Evolutionary conservation across 257 asterid genomes (phyloP).

Genomic region (Capsicum rhomboideum): DNA sequence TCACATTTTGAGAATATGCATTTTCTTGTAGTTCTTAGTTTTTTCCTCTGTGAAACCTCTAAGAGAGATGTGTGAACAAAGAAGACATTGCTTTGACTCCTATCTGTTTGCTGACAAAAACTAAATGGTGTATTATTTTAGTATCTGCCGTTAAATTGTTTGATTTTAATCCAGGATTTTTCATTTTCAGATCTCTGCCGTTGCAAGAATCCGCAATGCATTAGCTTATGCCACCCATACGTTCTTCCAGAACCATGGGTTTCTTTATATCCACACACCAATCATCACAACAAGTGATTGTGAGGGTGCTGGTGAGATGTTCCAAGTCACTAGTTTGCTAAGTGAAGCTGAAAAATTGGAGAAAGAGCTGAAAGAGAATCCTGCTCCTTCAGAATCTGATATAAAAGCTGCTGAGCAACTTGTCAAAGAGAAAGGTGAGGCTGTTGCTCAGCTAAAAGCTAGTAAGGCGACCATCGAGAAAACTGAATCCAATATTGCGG

Average conservation of each 20-base stretch:
- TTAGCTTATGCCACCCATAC: conserved; percentile 93
- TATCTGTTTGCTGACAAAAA: background rate
- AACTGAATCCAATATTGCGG: background rate
- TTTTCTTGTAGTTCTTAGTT: background rate
- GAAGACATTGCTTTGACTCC: background rate
- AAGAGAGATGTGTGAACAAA: background rate
- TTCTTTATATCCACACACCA: conserved; percentile 90
- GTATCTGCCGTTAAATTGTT: background rate
- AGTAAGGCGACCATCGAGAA: conserved; percentile 47
- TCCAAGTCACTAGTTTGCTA: conserved; percentile 79
- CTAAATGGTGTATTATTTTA: background rate
- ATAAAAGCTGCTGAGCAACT: conserved; percentile 49
- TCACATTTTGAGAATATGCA: background rate
- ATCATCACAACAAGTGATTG: conserved; percentile 94
- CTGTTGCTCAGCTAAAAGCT: conserved; percentile 59
- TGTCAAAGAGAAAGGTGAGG: conserved; percentile 72
- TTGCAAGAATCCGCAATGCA: conserved; percentile 84
- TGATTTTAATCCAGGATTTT: conserved; percentile 1
- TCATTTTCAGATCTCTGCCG: conserved; percentile 57
- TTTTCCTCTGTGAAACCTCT: background rate
- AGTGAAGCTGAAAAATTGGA: conserved; percentile 66
- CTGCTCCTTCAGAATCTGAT: conserved; percentile 64
- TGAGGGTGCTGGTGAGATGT: conserved; percentile 99
- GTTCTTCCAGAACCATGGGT: conserved; percentile 81
- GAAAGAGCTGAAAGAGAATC: conserved; percentile 68